Base-by-base conservation (phyloP, 2,329 filamentous ascomycete species). In the Ophiostoma novo-ulmi region DNA sequence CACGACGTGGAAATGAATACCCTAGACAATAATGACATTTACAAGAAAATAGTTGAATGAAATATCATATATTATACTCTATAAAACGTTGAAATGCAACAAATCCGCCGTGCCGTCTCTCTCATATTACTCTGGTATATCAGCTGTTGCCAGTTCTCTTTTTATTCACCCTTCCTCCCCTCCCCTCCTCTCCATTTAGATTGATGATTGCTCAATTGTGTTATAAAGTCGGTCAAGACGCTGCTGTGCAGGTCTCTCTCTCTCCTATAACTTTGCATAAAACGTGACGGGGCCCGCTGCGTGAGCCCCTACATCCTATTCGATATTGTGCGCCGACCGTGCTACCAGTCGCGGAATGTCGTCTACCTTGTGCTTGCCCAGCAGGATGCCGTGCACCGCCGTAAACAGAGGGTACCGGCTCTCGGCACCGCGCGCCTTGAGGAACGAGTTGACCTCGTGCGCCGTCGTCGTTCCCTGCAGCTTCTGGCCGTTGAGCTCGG, bases 401-500 rank as follows among this genome's bases (percentile, higher is more conserved):
- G 93, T 97, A 79, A 99, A 96, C 6, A 99, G 83, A 26, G 95
- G 95, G 79, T 97, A 99, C 69, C 97, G 90, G 41, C 87, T 83
- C 81, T 96, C 93, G 74, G 90, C 81, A 0, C 90, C 91, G 74
- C 91, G 86, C 68, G 88, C 87, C 82, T 91, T 92, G 77, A 99
- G 81, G 80, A 98, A 98, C 68, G 85, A 88, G 82, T 97, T 92
- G 61, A 99, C 94, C 80, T 99, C 95, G 74, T 89, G 87, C 10
- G 95, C 94, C 3, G 95, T 99, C 75, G 90, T 90, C 0, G 93
- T 98, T 52, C 95, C 95, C 82, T 99, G 95, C 72, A 99, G 84
- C 83, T 96, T 97, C 84, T 99, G 95, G 17, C 95, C 95, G 78
- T 99, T 98, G 73, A 99, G 85, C 79, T 97, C 94, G 72, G 89